A percentile compares a stretch with the other conserved stretches of the same genome.
phyloP scores from a whole-genome alignment of 2,329 filamentous ascomycete genomes.

The Diplocarpon rosae region DNA sequence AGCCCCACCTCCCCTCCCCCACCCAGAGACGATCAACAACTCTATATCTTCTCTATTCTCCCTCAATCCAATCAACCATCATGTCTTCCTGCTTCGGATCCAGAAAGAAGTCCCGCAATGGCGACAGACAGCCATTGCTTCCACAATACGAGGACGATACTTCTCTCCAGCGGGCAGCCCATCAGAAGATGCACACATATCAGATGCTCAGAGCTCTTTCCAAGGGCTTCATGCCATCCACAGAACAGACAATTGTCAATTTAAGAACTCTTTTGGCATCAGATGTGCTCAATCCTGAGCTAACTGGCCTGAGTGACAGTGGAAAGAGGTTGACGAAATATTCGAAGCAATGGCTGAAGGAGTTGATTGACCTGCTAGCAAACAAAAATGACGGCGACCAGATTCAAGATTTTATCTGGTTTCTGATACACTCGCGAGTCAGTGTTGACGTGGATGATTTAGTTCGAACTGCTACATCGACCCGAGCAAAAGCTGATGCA shows the following conservation, averaged over 20 bases:
- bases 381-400: constrained; percentile 79
- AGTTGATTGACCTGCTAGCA: constrained; percentile 70
- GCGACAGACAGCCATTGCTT: constrained; percentile 53
- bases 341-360: constrained; percentile 60
- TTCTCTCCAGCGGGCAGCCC: constrained; percentile 60
- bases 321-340: constrained; percentile 64
- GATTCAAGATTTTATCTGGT: constrained; percentile 88
- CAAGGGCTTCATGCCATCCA: constrained; percentile 86
- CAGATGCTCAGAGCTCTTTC: constrained; percentile 78
- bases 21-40: no score
- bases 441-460: constrained; percentile 57
- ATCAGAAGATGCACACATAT: constrained; percentile 86
- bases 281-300: constrained; percentile 66
- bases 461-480: constrained; percentile 45
- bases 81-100: constrained; percentile 27
- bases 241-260: constrained; percentile 70
- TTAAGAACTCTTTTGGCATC: constrained; percentile 68
- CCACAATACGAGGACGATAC: constrained; percentile 79
- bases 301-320: constrained; percentile 63
- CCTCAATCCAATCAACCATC: constrained; percentile 5
- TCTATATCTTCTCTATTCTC: not conserved
- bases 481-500: constrained; percentile 59
- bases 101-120: constrained; percentile 21
- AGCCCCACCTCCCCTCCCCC: not conserved
- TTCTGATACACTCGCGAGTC: constrained; percentile 61